Base-by-base conservation (phyloP, 164 flowering plant genomes). In the Liquidambar formosana region DNA sequence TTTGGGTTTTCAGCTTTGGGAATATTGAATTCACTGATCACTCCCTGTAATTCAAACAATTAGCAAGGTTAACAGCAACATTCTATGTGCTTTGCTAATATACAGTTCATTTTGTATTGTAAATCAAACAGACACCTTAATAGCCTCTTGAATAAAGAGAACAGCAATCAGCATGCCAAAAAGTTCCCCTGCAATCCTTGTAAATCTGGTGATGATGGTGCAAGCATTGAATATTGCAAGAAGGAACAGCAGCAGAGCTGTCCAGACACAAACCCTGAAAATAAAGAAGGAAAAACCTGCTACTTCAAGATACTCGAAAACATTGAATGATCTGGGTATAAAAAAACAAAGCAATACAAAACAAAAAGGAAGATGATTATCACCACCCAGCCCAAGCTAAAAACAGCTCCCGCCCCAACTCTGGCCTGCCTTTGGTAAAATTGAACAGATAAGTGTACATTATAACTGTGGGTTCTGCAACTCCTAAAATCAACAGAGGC, bases 91-190 rank as follows among this genome's bases (percentile, higher is more conserved):
- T 62, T 16, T 11, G 14, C 5, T 45, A n/a, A 13, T 28, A 46
- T 46, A 22, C 57, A 60, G 18, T 33, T 59, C 5, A 58, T 10
- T 11, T 48, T 60, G 14, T 26, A n/a, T 21, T 10, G 5, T 13
- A 15, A 33, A 10, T 46, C 18, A 10, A 49, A 56, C 26, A 47
- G 26, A 9, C 73, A 84, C 88, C 85, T 76, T 84, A 23, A 86
- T 49, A 27, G 88, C 86, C 74, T 86, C 80, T 73, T 86, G 90
- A 53, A 81, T 69, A 66, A 86, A 86, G 41, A 84, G 86, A 57
- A 86, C 83, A 43, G 90, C 65, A 60, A 86, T 86, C 68, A 86
- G 49, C 85, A 83, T 81, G 71, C 90, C 90, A 72, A 86, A 86
- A 6, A 80, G 75, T 58, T 86, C 86, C 45, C 86, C 88, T 38